Base-by-base conservation (phyloP, 1,284 basidiomycete genomes). In the Leccinum proliferum region DNA sequence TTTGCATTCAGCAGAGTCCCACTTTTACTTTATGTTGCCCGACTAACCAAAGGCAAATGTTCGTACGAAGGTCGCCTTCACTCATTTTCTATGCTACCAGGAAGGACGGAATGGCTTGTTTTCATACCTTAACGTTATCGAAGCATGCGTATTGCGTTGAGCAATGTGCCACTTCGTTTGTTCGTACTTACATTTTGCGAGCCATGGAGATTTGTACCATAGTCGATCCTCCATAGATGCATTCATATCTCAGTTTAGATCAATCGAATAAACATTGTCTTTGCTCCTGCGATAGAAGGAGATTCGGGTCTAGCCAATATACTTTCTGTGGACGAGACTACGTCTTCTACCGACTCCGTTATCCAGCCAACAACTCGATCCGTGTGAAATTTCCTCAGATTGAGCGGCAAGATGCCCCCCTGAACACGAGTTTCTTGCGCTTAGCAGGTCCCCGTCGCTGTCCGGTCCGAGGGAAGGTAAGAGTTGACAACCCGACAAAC, bases 51-150 rank as follows among this genome's bases (percentile, higher is more conserved):
- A 67, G 70, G 61, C 63, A n/a, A 52, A 57, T 59, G 12, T 64
- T 63, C 64, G 58, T 64, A 73, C 72, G 71, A 64, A 56, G 55
- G 59, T 63, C 63, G n/a, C 63, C 62, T 64, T 62, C 52, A 59
- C 59, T 55, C 60, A 48, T 63, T 57, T 62, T 59, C 68, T 63
- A 71, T 63, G 61, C 58, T 62, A 62, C 55, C 53, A 46, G 43
- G 41, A 63, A 63, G 61, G 68, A 72, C 67, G 60, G 62, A 53
- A 50, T 58, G 67, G 48, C 59, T 62, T 74, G 58, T 68, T 65
- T 62, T 43, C 43, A 70, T 66, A 69, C 60, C 21, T 52, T 72
- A 73, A 73, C 63, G 62, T 73, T 73, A 73, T 73, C 53, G 64
- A 68, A 56, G 62, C 59, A 61, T 57, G 48, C 11, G 64, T 63